A percentile compares a stretch with the other conserved stretches of the same genome.
Conservation (phyloP, 78 protist genomes). For the Dictyostelium firmibasis region DNA sequence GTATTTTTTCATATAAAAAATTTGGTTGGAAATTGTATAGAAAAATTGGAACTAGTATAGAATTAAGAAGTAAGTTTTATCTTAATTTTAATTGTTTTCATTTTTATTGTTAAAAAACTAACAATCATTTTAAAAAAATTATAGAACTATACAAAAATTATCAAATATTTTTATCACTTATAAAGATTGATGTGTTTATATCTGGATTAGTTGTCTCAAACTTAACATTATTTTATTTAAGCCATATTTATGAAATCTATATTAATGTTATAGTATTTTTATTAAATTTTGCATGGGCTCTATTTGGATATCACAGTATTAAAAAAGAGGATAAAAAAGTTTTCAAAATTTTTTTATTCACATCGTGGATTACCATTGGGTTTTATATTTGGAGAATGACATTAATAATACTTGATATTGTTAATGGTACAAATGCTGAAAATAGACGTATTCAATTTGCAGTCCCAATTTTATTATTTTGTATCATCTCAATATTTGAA, state of each 20-base stretch:
- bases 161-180: constrained; percentile 25
- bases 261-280: neutral
- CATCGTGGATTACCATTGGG: neutral
- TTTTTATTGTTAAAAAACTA: no score
- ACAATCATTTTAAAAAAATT: neutral
- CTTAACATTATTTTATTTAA: neutral
- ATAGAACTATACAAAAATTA: constrained; percentile 15
- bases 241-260: neutral
- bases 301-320: neutral
- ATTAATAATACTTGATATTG: neutral
- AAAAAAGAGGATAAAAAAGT: neutral
- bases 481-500: neutral
- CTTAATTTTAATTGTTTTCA: neutral
- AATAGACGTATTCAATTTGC: neutral
- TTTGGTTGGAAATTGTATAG: constrained; percentile 56
- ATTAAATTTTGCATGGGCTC: neutral
- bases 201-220: neutral
- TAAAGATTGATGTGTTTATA: constrained; percentile 23
- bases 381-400: neutral
- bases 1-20: neutral
- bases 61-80: constrained; percentile 27
- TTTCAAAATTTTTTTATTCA: neutral
- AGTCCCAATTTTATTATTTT: constrained; percentile 3
- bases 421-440: neutral
- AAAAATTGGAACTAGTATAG: constrained; percentile 38